Base-by-base conservation (phyloP, 805 yeast genomes). In the Metschnikowia cubensis region DNA sequence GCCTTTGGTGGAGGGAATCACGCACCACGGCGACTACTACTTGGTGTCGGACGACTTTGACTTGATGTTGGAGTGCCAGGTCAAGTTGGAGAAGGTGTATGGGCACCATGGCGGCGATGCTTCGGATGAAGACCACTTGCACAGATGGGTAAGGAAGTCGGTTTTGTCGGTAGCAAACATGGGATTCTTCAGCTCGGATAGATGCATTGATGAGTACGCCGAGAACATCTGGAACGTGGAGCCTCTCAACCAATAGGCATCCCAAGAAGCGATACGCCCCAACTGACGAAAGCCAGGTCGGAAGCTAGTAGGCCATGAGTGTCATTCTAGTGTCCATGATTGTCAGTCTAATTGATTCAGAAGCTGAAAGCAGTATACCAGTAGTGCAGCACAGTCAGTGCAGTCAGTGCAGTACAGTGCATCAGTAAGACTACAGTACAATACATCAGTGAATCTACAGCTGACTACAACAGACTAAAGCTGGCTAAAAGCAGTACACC, bases 201-300 rank as follows among this genome's bases (percentile, higher is more conserved):
- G 97, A 69, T 89, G 96, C 66, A 87, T 90, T 63, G 86, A 84
- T 61, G 97, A 90, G 67, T 90, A 90, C 59, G 96, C 97, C 33
- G 96, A 88, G 57, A 80, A 84, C 54, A 89, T 90, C 61, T 90
- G 97, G 97, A 86, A 90, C 63, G 81, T 89, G 54, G 96, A 90
- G 71, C 95, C 96, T 3, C 62, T 73, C 52, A 65, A 55, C 48
- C 41, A 44, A 31, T 35, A n/a, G n/a, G n/a, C n/a, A n/a, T n/a
- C n/a, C n/a, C n/a, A n/a, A n/a, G n/a, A n/a, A n/a, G n/a, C n/a
- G n/a, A n/a, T n/a, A n/a, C n/a, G n/a, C n/a, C n/a, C n/a, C n/a
- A n/a, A n/a, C n/a, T n/a, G n/a, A n/a, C n/a, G n/a, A n/a, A n/a
- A n/a, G n/a, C n/a, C n/a, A n/a, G n/a, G n/a, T n/a, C n/a, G n/a